Base-by-base conservation (phyloP, 78 protist species). In the Tieghemostelium lacteum region DNA sequence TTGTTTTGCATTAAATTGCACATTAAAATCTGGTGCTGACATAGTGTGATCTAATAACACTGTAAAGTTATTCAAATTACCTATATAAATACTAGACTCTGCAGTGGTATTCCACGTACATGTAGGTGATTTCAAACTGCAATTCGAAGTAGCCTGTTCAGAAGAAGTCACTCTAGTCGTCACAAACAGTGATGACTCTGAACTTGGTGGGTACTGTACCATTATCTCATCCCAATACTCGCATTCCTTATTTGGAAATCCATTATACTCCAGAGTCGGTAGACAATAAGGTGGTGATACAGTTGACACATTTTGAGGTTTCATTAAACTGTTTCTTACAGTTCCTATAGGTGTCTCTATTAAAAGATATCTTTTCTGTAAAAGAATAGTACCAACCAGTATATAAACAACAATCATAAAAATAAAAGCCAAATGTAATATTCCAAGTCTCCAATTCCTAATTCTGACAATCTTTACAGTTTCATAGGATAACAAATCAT, bases 171-270 rank as follows among this genome's bases (percentile, higher is more conserved):
- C 77, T 16, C 92, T 58, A 7, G 92, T 86, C 6, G 92, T 29
- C 17, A 86, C 70, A 55, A 86, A 86, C 92, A 86, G 55, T 39
- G 75, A 55, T 22, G 33, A n/a, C 16, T 75, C 80, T 16, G 71
- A 52, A 26, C 49, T 4, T 26, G 85, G 72, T 34, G 92, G 92
- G 54, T 75, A 86, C 6, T 70, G 22, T 24, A 40, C 78, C 22
- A 86, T 29, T 26, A 24, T 26, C 58, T 86, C 92, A 70, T 86
- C 92, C 92, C 92, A 86, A 55, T 70, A 86, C 54, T 70, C 45
- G 54, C 92, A 86, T 65, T 29, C 64, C 26, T 52, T 60, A 37
- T 22, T 80, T 80, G 60, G 63, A 50, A 29, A 77, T 31, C 87
- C 87, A 64, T 77, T 49, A 64, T 50, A 77, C n/a, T n/a, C n/a